Evolutionary conservation across 1,284 basidiomycete species (phyloP).

Genomic region (Cryptococcus floricola): DNA sequence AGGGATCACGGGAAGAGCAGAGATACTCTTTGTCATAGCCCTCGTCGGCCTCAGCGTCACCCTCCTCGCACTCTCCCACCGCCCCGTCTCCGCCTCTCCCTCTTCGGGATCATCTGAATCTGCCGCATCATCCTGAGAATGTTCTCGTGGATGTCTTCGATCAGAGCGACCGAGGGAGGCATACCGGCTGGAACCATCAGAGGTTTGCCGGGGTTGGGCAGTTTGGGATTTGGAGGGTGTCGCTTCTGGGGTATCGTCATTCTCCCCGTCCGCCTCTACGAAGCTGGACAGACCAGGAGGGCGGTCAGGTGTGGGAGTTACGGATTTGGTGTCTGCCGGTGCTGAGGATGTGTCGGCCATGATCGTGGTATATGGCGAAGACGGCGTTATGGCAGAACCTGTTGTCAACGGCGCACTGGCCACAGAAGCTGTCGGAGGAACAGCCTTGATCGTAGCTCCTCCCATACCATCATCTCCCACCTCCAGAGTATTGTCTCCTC

Average conservation of each 20-base stretch:
- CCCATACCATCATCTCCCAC: conserved; percentile 9
- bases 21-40: conserved; percentile 2
- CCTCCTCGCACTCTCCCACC: conserved; percentile 17
- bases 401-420: neutral
- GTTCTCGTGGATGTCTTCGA: conserved; percentile 5
- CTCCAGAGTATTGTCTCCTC: conserved; percentile 4
- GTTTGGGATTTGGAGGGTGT: conserved; percentile 5
- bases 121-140: neutral
- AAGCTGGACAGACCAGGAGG: neutral
- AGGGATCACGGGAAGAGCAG: neutral
- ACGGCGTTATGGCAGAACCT: conserved; percentile 12
- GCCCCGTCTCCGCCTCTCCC: conserved; percentile 9
- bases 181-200: conserved; percentile 21
- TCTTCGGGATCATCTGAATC: conserved; percentile 3
- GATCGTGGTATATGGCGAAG: conserved; percentile 22
- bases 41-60: conserved; percentile 11
- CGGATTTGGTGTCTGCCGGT: conserved; percentile 6
- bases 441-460: conserved; percentile 25
- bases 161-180: conserved; percentile 18
- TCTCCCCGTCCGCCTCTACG: neutral
- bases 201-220: neutral
- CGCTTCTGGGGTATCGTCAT: neutral
- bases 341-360: conserved; percentile 9
- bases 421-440: conserved; percentile 2
- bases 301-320: conserved; percentile 27